These are phyloP conservation scores for Paulownia fortunei DNA, from an alignment of 257 asterid genomes.

Conservation along the genomic window DNA sequence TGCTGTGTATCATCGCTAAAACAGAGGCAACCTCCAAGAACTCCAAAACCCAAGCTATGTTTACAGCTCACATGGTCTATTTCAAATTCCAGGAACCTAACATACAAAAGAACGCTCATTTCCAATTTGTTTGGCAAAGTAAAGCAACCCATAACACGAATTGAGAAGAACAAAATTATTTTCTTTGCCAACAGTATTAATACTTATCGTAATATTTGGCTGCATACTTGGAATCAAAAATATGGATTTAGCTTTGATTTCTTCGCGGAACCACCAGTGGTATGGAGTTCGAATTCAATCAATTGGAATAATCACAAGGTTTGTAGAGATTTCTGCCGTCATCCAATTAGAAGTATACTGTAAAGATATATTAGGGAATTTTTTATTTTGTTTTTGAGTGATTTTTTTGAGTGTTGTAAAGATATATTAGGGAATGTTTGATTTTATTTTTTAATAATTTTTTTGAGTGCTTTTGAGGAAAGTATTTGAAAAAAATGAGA, in stretches of 20 bases:
- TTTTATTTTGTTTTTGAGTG: too few species aligned
- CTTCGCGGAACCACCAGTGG: not conserved
- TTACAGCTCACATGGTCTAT: not conserved
- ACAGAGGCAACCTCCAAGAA: not conserved
- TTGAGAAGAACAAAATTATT: not conserved
- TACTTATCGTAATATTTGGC: not conserved
- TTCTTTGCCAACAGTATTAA: not conserved
- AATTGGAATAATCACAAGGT: not conserved
- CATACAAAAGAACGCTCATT: not conserved
- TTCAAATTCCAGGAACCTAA: not conserved
- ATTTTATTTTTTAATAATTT: too few species aligned
- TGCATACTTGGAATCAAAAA: not conserved
- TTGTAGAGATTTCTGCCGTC: not conserved
- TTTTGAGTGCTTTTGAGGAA: too few species aligned
- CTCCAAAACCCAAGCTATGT: not conserved
- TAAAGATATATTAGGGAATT: too few species aligned
- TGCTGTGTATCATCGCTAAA: not conserved
- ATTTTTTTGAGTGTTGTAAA: too few species aligned
- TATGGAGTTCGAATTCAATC: not conserved
- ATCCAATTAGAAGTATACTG: not conserved
- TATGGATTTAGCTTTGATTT: not conserved
- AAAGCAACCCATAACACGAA: not conserved
- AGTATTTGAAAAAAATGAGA: too few species aligned
- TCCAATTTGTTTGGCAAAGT: not conserved
- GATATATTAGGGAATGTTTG: too few species aligned